Evolutionary conservation across 2,329 filamentous ascomycete species (phyloP), one percentile per base, ranked within the genome.

Genomic region (Pestalotiopsis sp.): DNA sequence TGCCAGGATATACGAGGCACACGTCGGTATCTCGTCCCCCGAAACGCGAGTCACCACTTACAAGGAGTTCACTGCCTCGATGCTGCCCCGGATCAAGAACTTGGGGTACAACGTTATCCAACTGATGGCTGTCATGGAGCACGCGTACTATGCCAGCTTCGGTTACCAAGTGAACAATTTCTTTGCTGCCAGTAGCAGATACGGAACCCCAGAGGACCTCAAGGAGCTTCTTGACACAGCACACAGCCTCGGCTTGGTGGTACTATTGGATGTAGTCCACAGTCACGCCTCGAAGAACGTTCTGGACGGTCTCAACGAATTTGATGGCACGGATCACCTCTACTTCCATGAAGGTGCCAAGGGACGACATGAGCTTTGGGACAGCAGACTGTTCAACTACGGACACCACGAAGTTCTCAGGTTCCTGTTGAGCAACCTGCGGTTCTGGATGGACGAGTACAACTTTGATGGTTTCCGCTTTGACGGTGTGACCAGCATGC

Each of bases 401-500:
- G 95, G 95, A 38, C 90, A 90, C 76, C 94, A 98, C 76, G 96
- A 99, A 79, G 96, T 99, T 25, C 81, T 98, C 78, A 90, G 96
- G n/a, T 99, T 99, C 82, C 84, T 99, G 60, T 85, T 99, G 31
- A 98, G 95, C 80, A 99, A 99, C 79, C 83, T 99, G 69, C 89
- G 95, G 27, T 99, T 97, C 84, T 99, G 96, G 95, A 98, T 99
- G 95, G 95, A 98, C 68, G 95, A 98, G 82, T 99, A 98, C 77
- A 85, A 90, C 56, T 98, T 99, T 78, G 96, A 99, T 78, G 96
- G 96, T 27, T 99, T 98, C 87, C 90, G 96, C 57, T 99, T 99
- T 76, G 96, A 99, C 74, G 96, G 96, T 72, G 96, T 99, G 66
- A 99, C 96, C 1, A 98, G 95, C 83, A 99, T 99, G 94, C 91